Evolutionary conservation across 805 yeast genomes (phyloP).

Genomic region (Yarrowia keelungensis): DNA sequence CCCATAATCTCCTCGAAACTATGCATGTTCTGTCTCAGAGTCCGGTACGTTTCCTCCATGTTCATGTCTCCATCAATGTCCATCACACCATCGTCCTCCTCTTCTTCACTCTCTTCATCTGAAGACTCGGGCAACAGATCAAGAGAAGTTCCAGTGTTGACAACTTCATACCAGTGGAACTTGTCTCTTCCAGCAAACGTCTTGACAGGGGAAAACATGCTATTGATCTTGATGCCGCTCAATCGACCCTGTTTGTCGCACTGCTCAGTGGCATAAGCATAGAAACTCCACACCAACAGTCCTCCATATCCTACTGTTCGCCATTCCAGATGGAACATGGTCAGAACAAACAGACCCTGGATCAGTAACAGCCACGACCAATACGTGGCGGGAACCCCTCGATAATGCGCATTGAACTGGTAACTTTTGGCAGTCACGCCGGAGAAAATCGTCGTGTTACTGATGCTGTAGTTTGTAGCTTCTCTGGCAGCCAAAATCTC

Average conservation of each 20-base stretch:
- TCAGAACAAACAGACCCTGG: constrained; percentile 30
- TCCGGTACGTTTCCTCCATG: constrained; percentile 1
- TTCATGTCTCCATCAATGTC: not conserved
- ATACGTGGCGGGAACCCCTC: constrained; percentile 25
- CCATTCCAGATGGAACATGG: constrained; percentile 7
- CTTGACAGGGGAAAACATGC: constrained; percentile 8
- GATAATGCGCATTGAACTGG: constrained; percentile 13
- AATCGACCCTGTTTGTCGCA: constrained; percentile 25
- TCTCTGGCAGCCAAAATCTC: constrained; percentile 32
- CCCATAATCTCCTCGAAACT: constrained; percentile 6
- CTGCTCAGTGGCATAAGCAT: constrained; percentile 24
- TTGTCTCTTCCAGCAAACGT: constrained; percentile 29
- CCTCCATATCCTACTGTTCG: constrained; percentile 1
- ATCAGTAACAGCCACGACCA: constrained; percentile 25
- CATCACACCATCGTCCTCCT: constrained; percentile 3
- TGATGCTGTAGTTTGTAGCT: constrained; percentile 28
- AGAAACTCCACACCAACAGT: constrained; percentile 17
- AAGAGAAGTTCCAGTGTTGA: constrained; percentile 14
- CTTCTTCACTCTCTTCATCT: constrained; percentile 20
- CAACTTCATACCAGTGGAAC: constrained; percentile 37
- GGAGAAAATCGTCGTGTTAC: constrained; percentile 28
- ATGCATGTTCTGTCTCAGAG: constrained; percentile 3
- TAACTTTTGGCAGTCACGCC: constrained; percentile 12
- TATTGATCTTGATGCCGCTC: not conserved
- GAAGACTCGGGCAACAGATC: constrained; percentile 13